Percentiles rank a stretch among this genome's conserved stretches.
Conservation (phyloP, 2,329 filamentous ascomycete species). For the Leptographium procerum region DNA sequence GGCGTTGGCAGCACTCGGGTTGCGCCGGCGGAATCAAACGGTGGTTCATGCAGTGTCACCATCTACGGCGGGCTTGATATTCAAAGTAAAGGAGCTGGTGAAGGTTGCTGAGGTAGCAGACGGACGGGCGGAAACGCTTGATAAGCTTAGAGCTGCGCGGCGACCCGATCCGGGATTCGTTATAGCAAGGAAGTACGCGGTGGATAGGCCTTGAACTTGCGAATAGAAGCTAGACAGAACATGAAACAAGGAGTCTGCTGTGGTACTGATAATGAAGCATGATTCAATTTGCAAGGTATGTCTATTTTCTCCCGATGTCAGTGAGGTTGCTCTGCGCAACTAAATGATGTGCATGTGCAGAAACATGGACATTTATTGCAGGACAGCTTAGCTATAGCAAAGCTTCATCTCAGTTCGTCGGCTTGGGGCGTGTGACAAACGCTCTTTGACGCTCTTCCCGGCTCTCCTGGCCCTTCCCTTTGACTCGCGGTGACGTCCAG, state of each 20-base stretch:
- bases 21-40: constrained; percentile 72
- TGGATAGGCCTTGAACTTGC: background rate
- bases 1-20: constrained; percentile 73
- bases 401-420: background rate
- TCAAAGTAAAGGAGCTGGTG: constrained; percentile 89
- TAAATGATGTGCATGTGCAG: background rate
- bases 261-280: background rate
- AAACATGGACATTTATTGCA: background rate
- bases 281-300: background rate
- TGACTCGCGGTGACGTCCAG: background rate
- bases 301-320: background rate
- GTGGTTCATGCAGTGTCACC: constrained; percentile 81
- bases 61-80: constrained; percentile 78
- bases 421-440: background rate
- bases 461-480: background rate
- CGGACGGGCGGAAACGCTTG: constrained; percentile 47
- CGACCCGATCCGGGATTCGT: constrained; percentile 65
- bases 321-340: too few species aligned
- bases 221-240: background rate
- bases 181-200: constrained; percentile 5
- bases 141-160: constrained; percentile 59
- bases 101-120: constrained; percentile 65
- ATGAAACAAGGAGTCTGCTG: background rate
- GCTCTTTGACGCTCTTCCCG: background rate
- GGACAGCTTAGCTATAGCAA: background rate